A percentile compares a stretch with the other conserved stretches of the same genome.
These are phyloP conservation scores for Galerina sulciceps DNA, from an alignment of 768 basidiomycete genomes.

Conservation along the genomic window DNA sequence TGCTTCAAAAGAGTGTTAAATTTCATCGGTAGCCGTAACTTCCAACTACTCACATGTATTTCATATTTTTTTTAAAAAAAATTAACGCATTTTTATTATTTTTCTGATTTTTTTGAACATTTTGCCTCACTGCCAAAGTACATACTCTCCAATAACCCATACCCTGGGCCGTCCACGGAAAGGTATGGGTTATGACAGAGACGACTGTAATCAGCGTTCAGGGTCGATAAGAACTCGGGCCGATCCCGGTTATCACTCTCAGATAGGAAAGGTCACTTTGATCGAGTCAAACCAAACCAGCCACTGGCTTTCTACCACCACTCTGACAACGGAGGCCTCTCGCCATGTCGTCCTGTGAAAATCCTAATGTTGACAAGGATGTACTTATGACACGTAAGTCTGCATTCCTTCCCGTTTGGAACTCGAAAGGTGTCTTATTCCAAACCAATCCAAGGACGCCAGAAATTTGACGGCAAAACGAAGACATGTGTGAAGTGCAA, in stretches of 20 bases:
- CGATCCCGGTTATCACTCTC: neutral
- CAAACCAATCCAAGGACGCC: slow-evolving; percentile 53
- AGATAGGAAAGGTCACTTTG: slow-evolving; percentile 5
- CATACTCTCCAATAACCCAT: too few species aligned
- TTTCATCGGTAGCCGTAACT: too few species aligned
- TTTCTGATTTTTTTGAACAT: too few species aligned
- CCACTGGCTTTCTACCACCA: slow-evolving; percentile 5
- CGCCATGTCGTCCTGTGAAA: slow-evolving; percentile 57
- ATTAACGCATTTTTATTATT: too few species aligned
- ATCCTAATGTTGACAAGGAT: slow-evolving; percentile 61
- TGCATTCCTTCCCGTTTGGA: neutral
- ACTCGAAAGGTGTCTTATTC: slow-evolving; percentile 4
- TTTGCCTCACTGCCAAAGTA: too few species aligned
- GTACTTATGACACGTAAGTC: slow-evolving; percentile 70
- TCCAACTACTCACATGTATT: too few species aligned
- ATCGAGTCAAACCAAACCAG: slow-evolving; percentile 10
- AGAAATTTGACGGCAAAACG: slow-evolving; percentile 65
- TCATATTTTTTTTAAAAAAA: too few species aligned
- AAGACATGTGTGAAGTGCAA: slow-evolving; percentile 80
- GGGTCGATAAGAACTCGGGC: neutral
- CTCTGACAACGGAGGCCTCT: neutral
- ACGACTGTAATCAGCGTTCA: neutral
- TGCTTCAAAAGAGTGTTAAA: too few species aligned
- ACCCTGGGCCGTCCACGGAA: too few species aligned
- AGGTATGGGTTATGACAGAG: too few species aligned